phyloP scores from a whole-genome alignment of 1,284 basidiomycete species.

The Coniferiporia sulphurascens region DNA sequence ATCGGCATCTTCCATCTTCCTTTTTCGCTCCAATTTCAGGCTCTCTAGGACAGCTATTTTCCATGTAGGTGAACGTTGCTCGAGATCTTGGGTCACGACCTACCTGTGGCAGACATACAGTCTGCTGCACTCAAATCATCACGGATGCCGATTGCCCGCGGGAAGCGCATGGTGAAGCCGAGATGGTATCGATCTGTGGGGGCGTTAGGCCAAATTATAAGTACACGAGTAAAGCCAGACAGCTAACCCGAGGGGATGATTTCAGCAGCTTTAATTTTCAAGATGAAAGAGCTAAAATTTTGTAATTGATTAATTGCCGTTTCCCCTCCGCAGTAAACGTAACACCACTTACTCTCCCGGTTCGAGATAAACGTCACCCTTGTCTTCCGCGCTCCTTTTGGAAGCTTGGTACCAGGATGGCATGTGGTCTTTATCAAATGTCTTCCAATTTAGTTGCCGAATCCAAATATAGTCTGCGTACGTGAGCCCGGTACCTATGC shows the following conservation, averaged over 20 bases:
- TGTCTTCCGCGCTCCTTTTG: constrained; percentile 61
- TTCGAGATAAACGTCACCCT: constrained; percentile 76
- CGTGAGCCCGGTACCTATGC: constrained; percentile 83
- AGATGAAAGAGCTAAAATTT: constrained; percentile 67
- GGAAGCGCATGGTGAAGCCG: constrained; percentile 82
- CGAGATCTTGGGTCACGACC: constrained; percentile 11
- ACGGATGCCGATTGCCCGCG: constrained; percentile 75
- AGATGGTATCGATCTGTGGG: constrained; percentile 64
- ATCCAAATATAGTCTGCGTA: constrained; percentile 83
- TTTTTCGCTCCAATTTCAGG: constrained; percentile 57
- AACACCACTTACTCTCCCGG: constrained; percentile 60
- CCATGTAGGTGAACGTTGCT: constrained; percentile 3
- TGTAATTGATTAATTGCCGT: constrained; percentile 9
- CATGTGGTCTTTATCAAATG: constrained; percentile 61
- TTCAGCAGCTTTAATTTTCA: constrained; percentile 89
- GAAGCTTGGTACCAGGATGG: constrained; percentile 51
- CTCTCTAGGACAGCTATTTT: constrained; percentile 49
- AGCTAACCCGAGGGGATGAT: constrained; percentile 65
- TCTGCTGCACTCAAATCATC: constrained; percentile 66
- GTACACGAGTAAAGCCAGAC: not conserved
- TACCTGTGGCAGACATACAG: constrained; percentile 66
- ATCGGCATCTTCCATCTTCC: constrained; percentile 59
- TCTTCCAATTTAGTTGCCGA: constrained; percentile 69
- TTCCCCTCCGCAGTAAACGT: not conserved
- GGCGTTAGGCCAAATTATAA: not conserved